phyloP scores from a whole-genome alignment of 164 flowering plant genomes.

The Hamamelis virginiana region DNA sequence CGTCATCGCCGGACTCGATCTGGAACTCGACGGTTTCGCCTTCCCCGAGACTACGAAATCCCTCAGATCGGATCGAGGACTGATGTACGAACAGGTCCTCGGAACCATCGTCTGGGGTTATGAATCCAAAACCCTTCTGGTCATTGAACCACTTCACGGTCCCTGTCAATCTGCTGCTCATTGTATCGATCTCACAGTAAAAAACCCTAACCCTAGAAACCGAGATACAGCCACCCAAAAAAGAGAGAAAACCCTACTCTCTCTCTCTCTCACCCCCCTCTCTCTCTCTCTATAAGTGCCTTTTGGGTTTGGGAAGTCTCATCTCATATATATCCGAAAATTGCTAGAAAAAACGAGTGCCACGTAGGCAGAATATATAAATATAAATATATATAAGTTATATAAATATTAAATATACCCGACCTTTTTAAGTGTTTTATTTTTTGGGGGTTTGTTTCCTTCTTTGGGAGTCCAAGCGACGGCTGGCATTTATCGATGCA shows the following conservation, averaged over 20 bases:
- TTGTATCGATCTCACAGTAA: background rate
- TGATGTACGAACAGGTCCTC: slow-evolving; percentile 98
- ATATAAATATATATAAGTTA: background rate
- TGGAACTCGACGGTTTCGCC: slow-evolving; percentile 74
- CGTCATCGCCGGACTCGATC: slow-evolving; percentile 53
- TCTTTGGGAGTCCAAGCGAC: background rate
- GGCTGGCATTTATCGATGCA: background rate
- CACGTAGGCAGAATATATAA: background rate
- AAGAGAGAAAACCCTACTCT: background rate
- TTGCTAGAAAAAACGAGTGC: background rate
- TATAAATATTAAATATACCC: no score
- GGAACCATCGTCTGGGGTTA: slow-evolving; percentile 77
- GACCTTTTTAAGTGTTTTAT: background rate
- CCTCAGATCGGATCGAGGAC: slow-evolving; percentile 73
- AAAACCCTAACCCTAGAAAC: slow-evolving; percentile 12
- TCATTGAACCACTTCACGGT: slow-evolving; percentile 88
- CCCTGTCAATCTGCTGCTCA: slow-evolving; percentile 40
- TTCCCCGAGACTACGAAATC: slow-evolving; percentile 75
- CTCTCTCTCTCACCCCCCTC: no score
- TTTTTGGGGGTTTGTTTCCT: background rate
- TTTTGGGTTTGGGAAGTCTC: background rate
- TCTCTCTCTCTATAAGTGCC: background rate
- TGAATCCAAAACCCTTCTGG: slow-evolving; percentile 86
- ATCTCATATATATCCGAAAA: background rate
- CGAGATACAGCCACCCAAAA: background rate